Percentiles rank a stretch among this genome's conserved stretches.
Conservation (phyloP, 495 filamentous ascomycete species). For the Chaetomium fimeti region DNA sequence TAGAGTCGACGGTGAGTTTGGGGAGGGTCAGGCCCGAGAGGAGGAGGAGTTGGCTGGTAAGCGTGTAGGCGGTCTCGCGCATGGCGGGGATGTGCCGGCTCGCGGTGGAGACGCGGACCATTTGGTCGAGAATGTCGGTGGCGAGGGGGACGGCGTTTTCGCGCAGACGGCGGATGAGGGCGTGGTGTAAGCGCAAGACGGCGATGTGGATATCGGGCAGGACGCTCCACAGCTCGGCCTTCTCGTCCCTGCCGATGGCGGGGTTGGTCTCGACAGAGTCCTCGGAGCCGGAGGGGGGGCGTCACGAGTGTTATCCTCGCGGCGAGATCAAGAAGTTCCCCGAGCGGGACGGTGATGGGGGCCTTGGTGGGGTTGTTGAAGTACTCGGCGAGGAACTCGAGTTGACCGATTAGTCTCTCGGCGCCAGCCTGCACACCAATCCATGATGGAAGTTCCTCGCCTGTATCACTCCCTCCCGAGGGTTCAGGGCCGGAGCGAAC, state of each 20-base stretch:
- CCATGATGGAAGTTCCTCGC: slow-evolving; percentile 63
- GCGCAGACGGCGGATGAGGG: slow-evolving; percentile 55
- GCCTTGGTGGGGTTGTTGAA: slow-evolving; percentile 57
- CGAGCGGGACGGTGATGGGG: slow-evolving; percentile 62
- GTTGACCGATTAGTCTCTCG: slow-evolving; percentile 61
- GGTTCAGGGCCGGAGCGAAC: slow-evolving; percentile 43
- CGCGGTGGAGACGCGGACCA: slow-evolving; percentile 64
- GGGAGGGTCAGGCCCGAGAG: slow-evolving; percentile 62
- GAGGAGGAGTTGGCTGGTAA: slow-evolving; percentile 56
- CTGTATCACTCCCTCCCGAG: slow-evolving; percentile 41
- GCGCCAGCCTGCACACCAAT: slow-evolving; percentile 66
- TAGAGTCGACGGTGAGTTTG: slow-evolving; percentile 57
- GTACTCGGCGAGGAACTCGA: slow-evolving; percentile 56
- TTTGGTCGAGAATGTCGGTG: slow-evolving; percentile 63
- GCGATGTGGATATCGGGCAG: slow-evolving; percentile 72
- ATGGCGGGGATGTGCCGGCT: slow-evolving; percentile 57
- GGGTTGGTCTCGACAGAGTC: slow-evolving; percentile 54
- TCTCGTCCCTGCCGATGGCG: slow-evolving; percentile 72
- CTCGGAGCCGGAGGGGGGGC: slow-evolving; percentile 48
- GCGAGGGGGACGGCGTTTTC: slow-evolving; percentile 53
- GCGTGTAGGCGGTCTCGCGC: slow-evolving; percentile 58
- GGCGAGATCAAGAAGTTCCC: slow-evolving; percentile 61
- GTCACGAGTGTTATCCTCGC: slow-evolving; percentile 66
- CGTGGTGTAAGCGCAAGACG: slow-evolving; percentile 57
- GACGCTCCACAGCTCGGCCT: slow-evolving; percentile 66